A percentile compares a stretch with the other conserved stretches of the same genome.
Conservation (phyloP, 2,329 filamentous ascomycete species). For the Ramichloridium luteum region DNA sequence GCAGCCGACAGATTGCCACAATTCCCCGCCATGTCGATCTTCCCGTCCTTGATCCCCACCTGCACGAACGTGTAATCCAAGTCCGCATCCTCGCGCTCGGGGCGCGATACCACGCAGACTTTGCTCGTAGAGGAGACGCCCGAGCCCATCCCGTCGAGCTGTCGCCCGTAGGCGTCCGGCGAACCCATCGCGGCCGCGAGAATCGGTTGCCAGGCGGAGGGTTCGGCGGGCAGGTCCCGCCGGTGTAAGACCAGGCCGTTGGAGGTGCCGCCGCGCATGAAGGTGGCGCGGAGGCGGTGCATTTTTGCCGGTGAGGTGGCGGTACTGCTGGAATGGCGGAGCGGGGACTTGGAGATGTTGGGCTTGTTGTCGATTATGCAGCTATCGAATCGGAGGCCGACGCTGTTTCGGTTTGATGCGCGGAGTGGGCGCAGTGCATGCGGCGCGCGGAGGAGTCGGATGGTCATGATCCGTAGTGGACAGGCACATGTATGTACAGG, state of each 20-base stretch:
- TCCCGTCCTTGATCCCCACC: constrained; percentile 49
- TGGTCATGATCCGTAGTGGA: too few relatives aligned
- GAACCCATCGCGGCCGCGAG: constrained; percentile 51
- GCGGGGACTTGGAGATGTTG: constrained; percentile 24
- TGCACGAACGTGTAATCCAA: constrained; percentile 63
- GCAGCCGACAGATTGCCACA: constrained; percentile 64
- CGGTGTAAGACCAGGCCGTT: constrained; percentile 50
- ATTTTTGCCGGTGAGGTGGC: constrained; percentile 21
- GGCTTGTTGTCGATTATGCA: constrained; percentile 24
- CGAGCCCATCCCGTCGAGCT: constrained; percentile 60
- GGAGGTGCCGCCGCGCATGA: constrained; percentile 59
- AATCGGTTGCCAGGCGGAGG: constrained; percentile 39
- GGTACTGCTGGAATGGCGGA: too few relatives aligned
- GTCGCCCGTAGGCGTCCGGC: constrained; percentile 54
- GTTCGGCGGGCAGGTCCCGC: constrained; percentile 39
- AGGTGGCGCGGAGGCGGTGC: constrained; percentile 43
- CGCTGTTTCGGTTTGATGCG: too few relatives aligned
- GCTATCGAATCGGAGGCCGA: constrained; percentile 24
- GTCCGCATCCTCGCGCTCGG: constrained; percentile 39
- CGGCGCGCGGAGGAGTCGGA: too few relatives aligned
- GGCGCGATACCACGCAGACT: constrained; percentile 51
- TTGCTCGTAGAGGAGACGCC: constrained; percentile 60
- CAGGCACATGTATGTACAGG: too few relatives aligned
- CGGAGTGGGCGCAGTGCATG: too few relatives aligned
- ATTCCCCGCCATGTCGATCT: constrained; percentile 56